These are phyloP conservation scores for Penicillium polonicum DNA, from an alignment of 2,329 filamentous ascomycete genomes.

Conservation along the genomic window DNA sequence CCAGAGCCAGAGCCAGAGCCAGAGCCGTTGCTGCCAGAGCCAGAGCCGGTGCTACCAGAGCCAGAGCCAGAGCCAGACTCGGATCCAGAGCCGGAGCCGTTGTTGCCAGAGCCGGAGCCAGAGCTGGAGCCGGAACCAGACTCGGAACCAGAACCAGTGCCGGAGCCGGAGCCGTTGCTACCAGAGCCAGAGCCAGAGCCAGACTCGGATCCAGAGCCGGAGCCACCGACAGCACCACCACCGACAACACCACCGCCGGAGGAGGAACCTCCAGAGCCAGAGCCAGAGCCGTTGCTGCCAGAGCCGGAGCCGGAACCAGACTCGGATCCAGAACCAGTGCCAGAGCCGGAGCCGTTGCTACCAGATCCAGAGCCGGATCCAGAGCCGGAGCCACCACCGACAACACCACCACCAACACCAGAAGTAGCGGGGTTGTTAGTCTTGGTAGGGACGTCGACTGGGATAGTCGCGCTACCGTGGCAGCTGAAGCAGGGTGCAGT, in stretches of 20 bases:
- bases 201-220: no score
- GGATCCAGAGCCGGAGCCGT: conserved; percentile 3
- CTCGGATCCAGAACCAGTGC: background rate
- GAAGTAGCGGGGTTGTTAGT: background rate
- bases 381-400: conserved; percentile 6
- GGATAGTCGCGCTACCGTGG: conserved; percentile 5
- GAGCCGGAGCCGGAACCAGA: background rate
- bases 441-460: conserved; percentile 3
- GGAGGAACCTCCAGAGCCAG: background rate
- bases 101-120: background rate
- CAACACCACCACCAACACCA: background rate
- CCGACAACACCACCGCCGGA: no score
- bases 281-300: background rate
- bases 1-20: background rate
- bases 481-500: conserved; percentile 9
- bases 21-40: conserved; percentile 1
- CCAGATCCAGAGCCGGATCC: background rate
- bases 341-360: background rate
- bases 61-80: background rate
- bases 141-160: background rate
- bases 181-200: conserved; percentile 8
- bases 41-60: background rate
- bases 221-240: no score
- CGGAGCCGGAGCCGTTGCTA: background rate
- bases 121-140: background rate